Evolutionary conservation across 371 early-diverging fungal genomes (phyloP), one percentile per base, ranked within the genome.

Genomic region (Mucor indicus): DNA sequence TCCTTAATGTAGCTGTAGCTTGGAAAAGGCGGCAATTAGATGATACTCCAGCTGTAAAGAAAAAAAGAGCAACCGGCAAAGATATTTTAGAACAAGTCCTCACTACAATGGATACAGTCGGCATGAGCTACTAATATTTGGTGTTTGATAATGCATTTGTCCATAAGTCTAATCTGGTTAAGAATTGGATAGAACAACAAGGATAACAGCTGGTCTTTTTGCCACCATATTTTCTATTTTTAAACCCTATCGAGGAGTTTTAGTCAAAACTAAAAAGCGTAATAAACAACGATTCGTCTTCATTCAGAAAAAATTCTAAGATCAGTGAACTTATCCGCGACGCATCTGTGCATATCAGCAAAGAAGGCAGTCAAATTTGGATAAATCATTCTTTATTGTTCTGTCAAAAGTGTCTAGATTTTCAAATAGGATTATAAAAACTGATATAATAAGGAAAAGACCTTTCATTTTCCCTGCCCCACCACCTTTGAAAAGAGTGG

Each of bases 181-280:
- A 12, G 31, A 29, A 20, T 33, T 10, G 16, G 22, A 27, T 42
- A 33, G 37, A 27, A 22, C 11, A 16, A 9, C 36, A 43, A 36
- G 30, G 48, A 5, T 47, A 48, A 43, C 30, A 37, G 1, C 16
- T 30, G 17, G 22, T 51, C 16, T 42, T 33, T 38, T 35, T 57
- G 16, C 47, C 50, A 46, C 23, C 60, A 24, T 45, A 54, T 19
- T 54, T 54, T 15, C 60, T 54, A 21, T 47, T 38, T 21, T 25
- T 60, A 9, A 60, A 54, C 39, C 60, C 50, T 12, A 53, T 60
- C 13, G 60, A 60, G 35, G 51, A 51, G 37, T 50, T 60, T 32
- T 60, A 46, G 54, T 41, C 50, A 8, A 46, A 48, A 8, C 29
- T 60, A 12, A 60, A 53, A 31, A 17, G 19, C n/a, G 46, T 32